phyloP scores from a whole-genome alignment of 1,284 basidiomycete species.

The Moniliophthora roreri region DNA sequence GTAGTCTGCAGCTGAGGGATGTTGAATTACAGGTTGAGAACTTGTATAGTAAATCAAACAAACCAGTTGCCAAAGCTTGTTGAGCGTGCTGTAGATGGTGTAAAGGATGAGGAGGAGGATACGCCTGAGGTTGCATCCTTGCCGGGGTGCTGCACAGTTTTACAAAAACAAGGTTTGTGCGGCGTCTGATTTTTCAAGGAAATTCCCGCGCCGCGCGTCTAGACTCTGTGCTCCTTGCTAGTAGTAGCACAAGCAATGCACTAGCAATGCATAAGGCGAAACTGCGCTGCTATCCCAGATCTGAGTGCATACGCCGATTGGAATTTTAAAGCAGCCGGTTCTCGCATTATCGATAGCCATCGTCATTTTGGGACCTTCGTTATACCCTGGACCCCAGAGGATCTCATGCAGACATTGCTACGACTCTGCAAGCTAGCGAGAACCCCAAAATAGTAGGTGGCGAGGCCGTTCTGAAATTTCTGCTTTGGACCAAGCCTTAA shows the following conservation, averaged over 20 bases:
- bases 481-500: too few relatives aligned
- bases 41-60: not conserved
- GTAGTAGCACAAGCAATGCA: not conserved
- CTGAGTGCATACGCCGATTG: too few relatives aligned
- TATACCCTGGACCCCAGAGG: too few relatives aligned
- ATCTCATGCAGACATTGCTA: too few relatives aligned
- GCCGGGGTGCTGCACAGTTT: constrained; percentile 57
- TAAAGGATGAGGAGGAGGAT: constrained; percentile 7
- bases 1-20: constrained; percentile 43
- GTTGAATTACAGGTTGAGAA: constrained; percentile 1
- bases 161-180: constrained; percentile 26
- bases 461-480: too few relatives aligned
- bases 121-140: constrained; percentile 24
- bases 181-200: not conserved
- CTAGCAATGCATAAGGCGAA: not conserved
- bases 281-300: not conserved
- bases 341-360: too few relatives aligned
- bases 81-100: constrained; percentile 14
- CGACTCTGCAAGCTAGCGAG: too few relatives aligned
- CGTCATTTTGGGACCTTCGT: too few relatives aligned
- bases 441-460: too few relatives aligned
- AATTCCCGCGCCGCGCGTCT: constrained; percentile 3
- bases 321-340: too few relatives aligned
- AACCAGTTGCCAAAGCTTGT: constrained; percentile 8
- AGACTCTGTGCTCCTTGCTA: not conserved